Base-by-base conservation (phyloP, 345 rosid species). In the Gossypium mustelinum region DNA sequence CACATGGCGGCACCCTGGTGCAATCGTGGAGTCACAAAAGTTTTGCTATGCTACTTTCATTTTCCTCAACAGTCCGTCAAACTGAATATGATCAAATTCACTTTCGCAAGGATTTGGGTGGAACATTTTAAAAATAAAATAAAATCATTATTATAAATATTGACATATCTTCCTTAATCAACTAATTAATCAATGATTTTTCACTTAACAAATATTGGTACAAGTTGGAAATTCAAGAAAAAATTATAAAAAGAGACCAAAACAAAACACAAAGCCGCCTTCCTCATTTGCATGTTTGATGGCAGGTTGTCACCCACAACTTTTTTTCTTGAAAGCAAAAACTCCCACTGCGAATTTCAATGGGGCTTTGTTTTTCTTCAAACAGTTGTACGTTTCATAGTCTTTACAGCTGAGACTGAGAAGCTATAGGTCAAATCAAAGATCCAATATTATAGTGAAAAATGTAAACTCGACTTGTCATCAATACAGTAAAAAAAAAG, bases 371-470 rank as follows among this genome's bases (percentile, higher is more conserved):
- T 34, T 34, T 34, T 34, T 34, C 41, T 34, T 34, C 41, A 34
- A 34, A 34, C 41, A 34, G 41, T 34, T 34, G 41, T 34, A 34
- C 41, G 7, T 34, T 34, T 34, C 41, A 34, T 34, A 34, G 41
- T 34, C 41, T 34, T 34, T 5, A 34, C 41, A 34, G 41, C 41
- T 5, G 41, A 34, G 7, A 34, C 8, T 13, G 16, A 1, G 55
- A 51, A 51, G 18, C 55, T 13, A 66, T 43, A 13, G 17, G 6
- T 17, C 24, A 34, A 65, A 24, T 8, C 17, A 51, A 14, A 12
- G 59, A 48, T 77, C 79, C 81, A 79, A 72, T 69, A 47, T 73
- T 75, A 12, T 9, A 55, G 80, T 79, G 81, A 68, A 69, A 69
- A 70, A 39, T 2, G 13, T 63, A 34, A 17, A 27, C 51, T 3